Conservation (phyloP, 1,284 basidiomycete genomes). For the Naganishia liquefaciens region DNA sequence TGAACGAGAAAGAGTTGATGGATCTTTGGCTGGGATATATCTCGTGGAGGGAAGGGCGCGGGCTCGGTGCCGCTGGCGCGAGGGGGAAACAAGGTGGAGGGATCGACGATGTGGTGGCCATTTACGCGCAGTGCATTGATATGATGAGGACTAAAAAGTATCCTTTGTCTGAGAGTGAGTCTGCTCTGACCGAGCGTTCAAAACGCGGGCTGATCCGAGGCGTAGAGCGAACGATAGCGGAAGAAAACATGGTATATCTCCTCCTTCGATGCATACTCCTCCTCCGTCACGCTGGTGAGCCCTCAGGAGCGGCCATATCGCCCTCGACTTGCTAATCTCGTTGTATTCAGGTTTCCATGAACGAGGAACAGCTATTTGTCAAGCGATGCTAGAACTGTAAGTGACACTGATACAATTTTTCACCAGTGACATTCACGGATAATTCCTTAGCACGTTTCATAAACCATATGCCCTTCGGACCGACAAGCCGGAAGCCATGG, state of each 20-base stretch:
- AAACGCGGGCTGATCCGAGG: too few relatives aligned
- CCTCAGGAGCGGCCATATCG: background rate
- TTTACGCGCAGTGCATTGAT: slow-evolving; percentile 45
- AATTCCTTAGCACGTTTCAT: slow-evolving; percentile 51
- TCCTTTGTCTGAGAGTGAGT: slow-evolving; percentile 18
- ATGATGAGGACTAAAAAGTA: slow-evolving; percentile 32
- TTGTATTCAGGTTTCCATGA: slow-evolving; percentile 54
- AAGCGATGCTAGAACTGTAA: slow-evolving; percentile 58
- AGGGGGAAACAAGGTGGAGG: slow-evolving; percentile 33
- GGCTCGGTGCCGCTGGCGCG: slow-evolving; percentile 37
- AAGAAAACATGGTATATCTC: slow-evolving; percentile 51
- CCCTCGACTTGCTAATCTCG: background rate
- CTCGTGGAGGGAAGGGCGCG: slow-evolving; percentile 49
- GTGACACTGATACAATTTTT: slow-evolving; percentile 13
- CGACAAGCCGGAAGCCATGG: slow-evolving; percentile 6
- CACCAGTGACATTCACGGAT: slow-evolving; percentile 1
- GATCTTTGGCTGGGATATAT: slow-evolving; percentile 48
- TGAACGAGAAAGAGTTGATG: slow-evolving; percentile 41
- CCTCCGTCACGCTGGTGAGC: slow-evolving; percentile 73
- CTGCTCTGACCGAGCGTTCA: too few relatives aligned
- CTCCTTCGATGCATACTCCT: slow-evolving; percentile 56
- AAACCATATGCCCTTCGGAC: slow-evolving; percentile 42
- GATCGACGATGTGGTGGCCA: slow-evolving; percentile 48
- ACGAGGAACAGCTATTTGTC: slow-evolving; percentile 56
- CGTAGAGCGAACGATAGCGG: slow-evolving; percentile 30